Evolutionary conservation across 371 early-diverging fungal genomes (phyloP), one percentile per base, ranked within the genome.

Genomic region (Cokeromyces recurvatus): DNA sequence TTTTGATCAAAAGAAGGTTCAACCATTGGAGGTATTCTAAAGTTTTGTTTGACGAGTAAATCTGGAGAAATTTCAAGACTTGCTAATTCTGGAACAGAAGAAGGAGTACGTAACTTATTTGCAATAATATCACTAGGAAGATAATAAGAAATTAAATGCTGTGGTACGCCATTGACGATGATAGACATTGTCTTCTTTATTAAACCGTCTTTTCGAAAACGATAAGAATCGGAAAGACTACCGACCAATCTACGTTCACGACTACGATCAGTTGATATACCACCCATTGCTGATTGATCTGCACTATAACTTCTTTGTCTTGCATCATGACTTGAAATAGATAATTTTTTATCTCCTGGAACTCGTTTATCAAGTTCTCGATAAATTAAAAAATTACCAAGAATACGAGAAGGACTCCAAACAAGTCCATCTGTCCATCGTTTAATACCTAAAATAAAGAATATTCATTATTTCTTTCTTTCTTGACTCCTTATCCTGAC

Each of bases 161-260:
- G 87, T 39, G 81, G 69, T 32, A 80, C 78, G 39, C 87, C 87
- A 51, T 89, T 82, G 39, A 82, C 81, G 25, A 84, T 81, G 42
- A 91, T 81, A 10, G 91, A 90, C 75, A 93, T 82, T 4, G 94
- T 85, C 63, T 90, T 90, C 58, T 93, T 93, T 55, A 91, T 84
- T 17, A 93, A 74, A 0, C 94, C 94, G 52, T 83, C 81, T 46
- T 86, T 86, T 52, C 89, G 90, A 54, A 89, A 81, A 48, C 79
- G 63, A 62, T 83, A 79, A 38, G 78, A 77, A 62, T 76, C 81
- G 27, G 77, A 84, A 22, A 82, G 58, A 32, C 78, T 78, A 1
- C 82, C 84, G 34, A 81, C 79, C 19, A 82, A 56, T 27, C 74
- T 71, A 17, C 80, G 69, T 46, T 81, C 84, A 38, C 65, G 52